Evolutionary conservation across 2,329 filamentous ascomycete species (phyloP).

Genomic region (Fusarium agapanthi): DNA sequence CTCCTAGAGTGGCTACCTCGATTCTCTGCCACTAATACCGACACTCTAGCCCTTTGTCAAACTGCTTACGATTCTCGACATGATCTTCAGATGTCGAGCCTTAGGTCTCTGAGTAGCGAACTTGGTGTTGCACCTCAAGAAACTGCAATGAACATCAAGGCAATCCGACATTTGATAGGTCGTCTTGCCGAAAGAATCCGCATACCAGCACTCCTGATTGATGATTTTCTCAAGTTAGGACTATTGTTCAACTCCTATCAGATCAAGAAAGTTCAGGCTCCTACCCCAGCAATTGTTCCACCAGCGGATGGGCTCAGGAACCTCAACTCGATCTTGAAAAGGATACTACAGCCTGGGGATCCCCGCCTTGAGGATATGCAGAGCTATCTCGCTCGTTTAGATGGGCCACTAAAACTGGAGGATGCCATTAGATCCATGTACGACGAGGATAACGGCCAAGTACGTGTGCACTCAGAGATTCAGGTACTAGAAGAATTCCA

Average conservation of each 20-base stretch:
- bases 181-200: slow-evolving; percentile 55
- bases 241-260: slow-evolving; percentile 45
- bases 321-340: slow-evolving; percentile 44
- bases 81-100: slow-evolving; percentile 25
- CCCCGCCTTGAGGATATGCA: neutral
- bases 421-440: slow-evolving; percentile 16
- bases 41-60: slow-evolving; percentile 5
- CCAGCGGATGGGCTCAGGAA: slow-evolving; percentile 41
- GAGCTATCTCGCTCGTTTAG: neutral
- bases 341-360: slow-evolving; percentile 42
- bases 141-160: slow-evolving; percentile 34
- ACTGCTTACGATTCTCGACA: slow-evolving; percentile 26
- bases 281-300: slow-evolving; percentile 27
- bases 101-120: slow-evolving; percentile 19
- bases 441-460: slow-evolving; percentile 28
- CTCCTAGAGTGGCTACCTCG: slow-evolving; percentile 22
- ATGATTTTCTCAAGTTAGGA: slow-evolving; percentile 43
- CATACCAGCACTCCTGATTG: slow-evolving; percentile 49
- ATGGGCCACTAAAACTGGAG: slow-evolving; percentile 3
- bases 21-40: neutral
- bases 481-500: slow-evolving; percentile 57
- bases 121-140: neutral
- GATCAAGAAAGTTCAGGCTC: slow-evolving; percentile 36
- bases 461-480: slow-evolving; percentile 34
- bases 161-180: slow-evolving; percentile 54